Conservation (phyloP, 768 basidiomycete genomes). For the Suillus subaureus region DNA sequence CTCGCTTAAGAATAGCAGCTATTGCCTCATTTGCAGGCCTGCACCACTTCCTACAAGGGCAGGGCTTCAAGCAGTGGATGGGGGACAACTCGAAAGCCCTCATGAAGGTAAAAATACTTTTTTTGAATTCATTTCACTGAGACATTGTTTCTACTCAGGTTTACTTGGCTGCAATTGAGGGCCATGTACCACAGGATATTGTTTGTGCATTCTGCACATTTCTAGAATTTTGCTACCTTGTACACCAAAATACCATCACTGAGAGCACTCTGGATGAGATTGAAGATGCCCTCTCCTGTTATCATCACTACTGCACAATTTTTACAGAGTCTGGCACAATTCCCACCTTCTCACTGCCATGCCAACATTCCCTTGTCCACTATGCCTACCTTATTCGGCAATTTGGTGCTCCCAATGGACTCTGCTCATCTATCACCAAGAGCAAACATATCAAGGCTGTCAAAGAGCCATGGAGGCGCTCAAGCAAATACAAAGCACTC, state of each 20-base stretch:
- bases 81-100: conserved; percentile 29
- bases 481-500: conserved; percentile 10
- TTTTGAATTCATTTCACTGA: no score
- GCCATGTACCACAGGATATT: no score
- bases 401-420: conserved; percentile 32
- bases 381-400: conserved; percentile 23
- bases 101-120: conserved; percentile 1
- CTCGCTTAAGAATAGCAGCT: no score
- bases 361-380: conserved; percentile 22
- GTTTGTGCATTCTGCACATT: conserved; percentile 14
- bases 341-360: conserved; percentile 16
- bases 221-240: conserved; percentile 30
- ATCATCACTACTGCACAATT: conserved; percentile 21
- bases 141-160: no score
- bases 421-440: conserved; percentile 23
- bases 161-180: no score
- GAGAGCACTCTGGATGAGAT: conserved; percentile 16
- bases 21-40: conserved; percentile 15
- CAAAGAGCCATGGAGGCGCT: conserved; percentile 24
- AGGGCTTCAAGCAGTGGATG: conserved; percentile 38
- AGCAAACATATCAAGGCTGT: conserved; percentile 28
- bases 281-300: conserved; percentile 14
- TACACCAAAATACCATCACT: conserved; percentile 13
- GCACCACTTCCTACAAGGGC: conserved; percentile 26
- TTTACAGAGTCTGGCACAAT: conserved; percentile 12